A percentile compares a stretch with the other conserved stretches of the same genome.
These are phyloP conservation scores for Cystobasidiaceae sp. DNA, from an alignment of 1,284 basidiomycete species.

Conservation along the genomic window DNA sequence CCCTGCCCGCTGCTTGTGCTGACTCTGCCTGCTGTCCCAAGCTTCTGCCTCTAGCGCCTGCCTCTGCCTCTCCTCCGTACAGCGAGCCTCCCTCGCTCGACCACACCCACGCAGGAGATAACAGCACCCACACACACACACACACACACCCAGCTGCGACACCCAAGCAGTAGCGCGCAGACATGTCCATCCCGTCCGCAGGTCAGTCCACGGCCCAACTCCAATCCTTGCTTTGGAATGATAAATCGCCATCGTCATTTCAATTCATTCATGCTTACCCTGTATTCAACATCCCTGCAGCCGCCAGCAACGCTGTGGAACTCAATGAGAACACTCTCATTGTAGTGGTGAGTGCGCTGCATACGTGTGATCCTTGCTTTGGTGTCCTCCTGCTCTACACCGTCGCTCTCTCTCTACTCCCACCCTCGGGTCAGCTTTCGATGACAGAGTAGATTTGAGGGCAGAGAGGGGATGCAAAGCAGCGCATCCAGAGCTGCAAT, in stretches of 20 bases:
- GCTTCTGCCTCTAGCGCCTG: not conserved
- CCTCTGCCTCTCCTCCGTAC: not conserved
- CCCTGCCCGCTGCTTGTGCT: not conserved
- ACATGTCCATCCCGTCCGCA: conserved; percentile 11
- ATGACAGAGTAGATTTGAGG: too few species aligned
- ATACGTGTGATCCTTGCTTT: too few species aligned
- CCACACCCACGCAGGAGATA: not conserved
- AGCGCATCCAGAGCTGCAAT: too few species aligned
- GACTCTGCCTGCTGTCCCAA: not conserved
- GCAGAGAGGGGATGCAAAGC: too few species aligned
- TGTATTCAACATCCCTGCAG: not conserved
- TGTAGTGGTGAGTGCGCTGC: conserved; percentile 10
- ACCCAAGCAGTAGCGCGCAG: not conserved
- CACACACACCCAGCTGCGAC: not conserved
- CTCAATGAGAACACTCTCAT: conserved; percentile 25
- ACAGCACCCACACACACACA: not conserved
- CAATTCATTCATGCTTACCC: not conserved
- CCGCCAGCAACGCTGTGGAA: not conserved
- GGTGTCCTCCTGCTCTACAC: not conserved
- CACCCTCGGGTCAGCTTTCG: too few species aligned
- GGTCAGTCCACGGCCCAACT: not conserved
- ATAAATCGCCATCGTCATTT: not conserved
- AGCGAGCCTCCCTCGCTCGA: not conserved
- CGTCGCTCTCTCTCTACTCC: not conserved
- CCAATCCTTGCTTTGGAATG: too few species aligned